A percentile compares a stretch with the other conserved stretches of the same genome.
These are phyloP conservation scores for Solanum raphanifolium DNA, from an alignment of 257 asterid species.

Conservation along the genomic window DNA sequence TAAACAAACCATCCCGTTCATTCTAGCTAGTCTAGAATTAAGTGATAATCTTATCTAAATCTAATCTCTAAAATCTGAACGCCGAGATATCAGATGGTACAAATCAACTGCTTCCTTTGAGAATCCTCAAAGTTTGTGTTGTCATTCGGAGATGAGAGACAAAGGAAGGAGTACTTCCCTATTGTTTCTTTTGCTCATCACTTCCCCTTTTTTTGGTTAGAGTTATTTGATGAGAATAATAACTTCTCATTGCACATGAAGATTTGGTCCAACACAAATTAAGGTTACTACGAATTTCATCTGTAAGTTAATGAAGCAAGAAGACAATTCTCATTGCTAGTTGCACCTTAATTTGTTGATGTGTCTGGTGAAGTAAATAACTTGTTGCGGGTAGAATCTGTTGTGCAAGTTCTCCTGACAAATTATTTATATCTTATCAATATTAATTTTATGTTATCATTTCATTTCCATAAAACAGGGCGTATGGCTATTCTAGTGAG, in stretches of 20 bases:
- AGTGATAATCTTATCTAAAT: neutral
- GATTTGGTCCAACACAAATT: neutral
- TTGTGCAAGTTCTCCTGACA: neutral
- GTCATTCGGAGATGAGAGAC: neutral
- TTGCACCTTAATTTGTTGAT: neutral
- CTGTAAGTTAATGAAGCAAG: neutral
- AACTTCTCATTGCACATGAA: neutral
- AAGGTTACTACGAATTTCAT: neutral
- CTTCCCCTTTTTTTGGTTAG: neutral
- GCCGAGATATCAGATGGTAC: neutral
- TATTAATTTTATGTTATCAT: slow-evolving; percentile 4
- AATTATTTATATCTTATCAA: neutral
- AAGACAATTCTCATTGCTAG: neutral
- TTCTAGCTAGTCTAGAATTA: neutral
- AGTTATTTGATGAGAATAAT: neutral
- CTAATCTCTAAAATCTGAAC: neutral
- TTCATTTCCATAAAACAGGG: slow-evolving; percentile 43
- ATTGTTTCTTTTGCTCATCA: neutral
- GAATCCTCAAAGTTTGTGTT: neutral
- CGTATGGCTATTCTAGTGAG: slow-evolving; percentile 95
- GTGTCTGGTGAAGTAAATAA: neutral
- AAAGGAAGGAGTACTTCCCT: neutral
- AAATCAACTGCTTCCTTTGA: neutral
- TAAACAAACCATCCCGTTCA: neutral
- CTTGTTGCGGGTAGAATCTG: neutral